Evolutionary conservation across 2,329 filamentous ascomycete genomes (phyloP), one percentile per base, ranked within the genome.

Genomic region (Colletotrichum trifolii): DNA sequence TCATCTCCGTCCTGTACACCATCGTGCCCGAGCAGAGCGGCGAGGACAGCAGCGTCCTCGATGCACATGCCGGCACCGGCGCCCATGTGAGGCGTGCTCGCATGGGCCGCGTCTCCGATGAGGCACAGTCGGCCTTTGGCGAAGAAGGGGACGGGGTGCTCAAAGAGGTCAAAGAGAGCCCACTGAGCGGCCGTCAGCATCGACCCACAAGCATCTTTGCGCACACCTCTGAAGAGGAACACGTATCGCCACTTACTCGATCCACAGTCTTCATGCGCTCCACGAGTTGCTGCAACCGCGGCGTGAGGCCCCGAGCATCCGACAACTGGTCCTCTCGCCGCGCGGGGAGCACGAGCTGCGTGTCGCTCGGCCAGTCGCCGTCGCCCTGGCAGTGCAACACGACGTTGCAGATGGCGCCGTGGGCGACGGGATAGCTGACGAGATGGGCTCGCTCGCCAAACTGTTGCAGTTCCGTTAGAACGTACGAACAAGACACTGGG

Each of bases 21-120:
- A 0, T 78, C 76, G 39, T 82, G 76, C 0, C 78, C 79, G 0
- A 89, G 74, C 0, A 88, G 71, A 3, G 80, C 77, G 0, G 81
- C 78, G 1, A 83, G 70, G 2, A 82, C 74, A 13, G 77, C 76
- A 2, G 75, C 77, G 63, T 88, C 85, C 67, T 87, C 84, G 61
- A 89, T 83, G 2, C 83, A 85, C 69, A 88, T 81, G 2, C 85
- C 85, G 0, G 85, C 83, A 2, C 87, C 87, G 1, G 87, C 82
- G 0, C 87, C 87, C 46, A 87, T 84, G 43, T 87, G 84, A 0
- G 88, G 88, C 0, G 86, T 85, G 43, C 85, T 85, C 0, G 87
- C 87, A 71, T 90, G 88, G 0, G 88, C 88, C 0, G 88, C 87
- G 70, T 91, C 88, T 12, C 88, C 88, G 1, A 87, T 73, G 2